phyloP scores from a whole-genome alignment of 148 eudicot species.

The Mesembryanthemum crystallinum region DNA sequence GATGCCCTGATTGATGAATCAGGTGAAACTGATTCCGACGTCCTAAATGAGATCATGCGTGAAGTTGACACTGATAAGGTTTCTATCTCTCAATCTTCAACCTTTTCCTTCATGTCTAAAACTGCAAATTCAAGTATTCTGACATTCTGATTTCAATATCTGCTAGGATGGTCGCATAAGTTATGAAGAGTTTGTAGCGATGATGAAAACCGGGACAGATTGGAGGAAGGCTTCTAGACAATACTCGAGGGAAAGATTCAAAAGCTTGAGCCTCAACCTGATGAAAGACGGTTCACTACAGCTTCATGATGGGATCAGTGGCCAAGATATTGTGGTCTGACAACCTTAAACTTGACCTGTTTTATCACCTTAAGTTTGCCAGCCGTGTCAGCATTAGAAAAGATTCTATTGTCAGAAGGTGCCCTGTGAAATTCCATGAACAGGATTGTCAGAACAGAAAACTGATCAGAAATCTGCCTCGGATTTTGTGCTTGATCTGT shows the following conservation, averaged over 20 bases:
- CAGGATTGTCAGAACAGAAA: background rate
- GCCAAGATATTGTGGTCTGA: conserved; percentile 59
- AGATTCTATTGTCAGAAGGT: conserved; percentile 1
- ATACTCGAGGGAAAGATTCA: conserved; percentile 85
- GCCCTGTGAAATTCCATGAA: background rate
- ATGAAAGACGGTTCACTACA: conserved; percentile 89
- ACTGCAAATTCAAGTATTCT: background rate
- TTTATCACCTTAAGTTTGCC: background rate
- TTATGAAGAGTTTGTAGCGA: conserved; percentile 80
- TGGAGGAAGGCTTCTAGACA: conserved; percentile 95
- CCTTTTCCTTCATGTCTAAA: background rate
- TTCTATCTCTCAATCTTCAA: background rate
- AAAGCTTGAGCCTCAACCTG: conserved; percentile 69
- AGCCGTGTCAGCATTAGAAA: background rate
- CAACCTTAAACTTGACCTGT: background rate
- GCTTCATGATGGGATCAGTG: conserved; percentile 67
- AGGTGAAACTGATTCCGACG: conserved; percentile 61
- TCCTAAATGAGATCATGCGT: conserved; percentile 72
- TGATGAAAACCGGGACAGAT: conserved; percentile 95
- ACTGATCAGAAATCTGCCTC: background rate
- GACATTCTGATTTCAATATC: background rate
- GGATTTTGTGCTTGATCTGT: background rate
- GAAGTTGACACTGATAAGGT: conserved; percentile 96
- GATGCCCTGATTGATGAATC: conserved; percentile 77
- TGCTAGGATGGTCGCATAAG: conserved; percentile 67